A percentile compares a stretch with the other conserved stretches of the same genome.
These are phyloP conservation scores for Massarina eburnea DNA, from an alignment of 2,329 filamentous ascomycete species.

Conservation along the genomic window DNA sequence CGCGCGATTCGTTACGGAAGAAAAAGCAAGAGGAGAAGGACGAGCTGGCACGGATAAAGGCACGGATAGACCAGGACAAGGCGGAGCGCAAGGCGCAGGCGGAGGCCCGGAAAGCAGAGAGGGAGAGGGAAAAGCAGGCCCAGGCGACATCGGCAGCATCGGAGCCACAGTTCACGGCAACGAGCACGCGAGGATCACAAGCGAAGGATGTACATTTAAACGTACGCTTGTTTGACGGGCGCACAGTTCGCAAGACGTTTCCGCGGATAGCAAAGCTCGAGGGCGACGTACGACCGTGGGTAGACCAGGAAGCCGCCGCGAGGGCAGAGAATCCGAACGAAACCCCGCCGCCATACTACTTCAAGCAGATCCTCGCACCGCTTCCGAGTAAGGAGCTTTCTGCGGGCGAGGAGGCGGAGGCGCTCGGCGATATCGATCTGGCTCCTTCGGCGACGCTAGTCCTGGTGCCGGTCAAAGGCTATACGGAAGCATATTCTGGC, in stretches of 20 bases:
- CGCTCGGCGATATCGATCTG: slow-evolving; percentile 69
- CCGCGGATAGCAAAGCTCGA: slow-evolving; percentile 63
- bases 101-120: slow-evolving; percentile 39
- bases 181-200: slow-evolving; percentile 31
- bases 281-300: slow-evolving; percentile 72
- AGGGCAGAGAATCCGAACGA: slow-evolving; percentile 22
- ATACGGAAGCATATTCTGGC: slow-evolving; percentile 59
- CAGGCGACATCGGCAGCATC: slow-evolving; percentile 6
- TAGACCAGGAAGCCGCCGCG: slow-evolving; percentile 56
- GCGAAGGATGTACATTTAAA: slow-evolving; percentile 57
- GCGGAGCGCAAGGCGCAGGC: slow-evolving; percentile 58
- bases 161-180: slow-evolving; percentile 5
- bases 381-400: slow-evolving; percentile 74
- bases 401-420: slow-evolving; percentile 70
- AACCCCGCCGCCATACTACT: slow-evolving; percentile 65
- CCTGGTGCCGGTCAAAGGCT: slow-evolving; percentile 69
- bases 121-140: slow-evolving; percentile 20
- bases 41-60: slow-evolving; percentile 71
- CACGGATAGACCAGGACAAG: slow-evolving; percentile 76
- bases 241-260: slow-evolving; percentile 74
- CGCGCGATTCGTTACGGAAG: slow-evolving; percentile 55
- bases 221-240: slow-evolving; percentile 81
- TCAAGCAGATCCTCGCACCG: slow-evolving; percentile 82
- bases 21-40: slow-evolving; percentile 66
- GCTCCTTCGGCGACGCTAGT: slow-evolving; percentile 81